Base-by-base conservation (phyloP, 2,329 filamentous ascomycete genomes). In the Cladophialophora exuberans region DNA sequence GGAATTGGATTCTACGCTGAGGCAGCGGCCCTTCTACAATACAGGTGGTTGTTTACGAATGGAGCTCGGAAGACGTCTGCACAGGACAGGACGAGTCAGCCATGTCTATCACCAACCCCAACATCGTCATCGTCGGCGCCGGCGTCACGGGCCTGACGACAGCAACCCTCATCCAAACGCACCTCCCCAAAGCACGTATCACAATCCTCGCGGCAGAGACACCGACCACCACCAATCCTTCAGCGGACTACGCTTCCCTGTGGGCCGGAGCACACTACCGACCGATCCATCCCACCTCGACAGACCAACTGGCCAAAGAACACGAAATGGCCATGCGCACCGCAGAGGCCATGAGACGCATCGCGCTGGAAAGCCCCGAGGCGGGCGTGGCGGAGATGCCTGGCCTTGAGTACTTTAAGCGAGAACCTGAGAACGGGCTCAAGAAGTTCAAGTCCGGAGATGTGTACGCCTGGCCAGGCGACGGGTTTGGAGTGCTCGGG, bases 201-300 rank as follows among this genome's bases (percentile, higher is more conserved):
- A 64, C 73, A 9, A 65, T 78, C 13, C 61, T 76, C 41, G 73
- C 75, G 28, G 64, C 69, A 18, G 70, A 75, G 39, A 70, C 75
- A 48, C 73, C 74, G 17, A 64, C 22, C n/a, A 56, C 49, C 4
- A 68, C 70, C 6, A 31, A 49, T 13, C 56, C 60, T 6, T 75
- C 73, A 13, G 62, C 73, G 41, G 71, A 76, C 65, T 79, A 78
- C 62, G 69, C 76, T 35, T 76, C 74, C 1, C 72, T 72, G 25
- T 76, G 73, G 71, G 75, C 75, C 1, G 76, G 76, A 20, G 76
- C 74, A 1, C 76, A 79, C 62, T 77, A 75, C 58, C 72, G 76
- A 1, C 76, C 76, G 0, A 70, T 76, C 3, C 75, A 74, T 1
- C 71, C 44, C 6, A 31, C 39, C n/a, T 69, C 6, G 63, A 66